Conservation (phyloP, 2,329 filamentous ascomycete genomes). For the Pseudogymnoascus sp. region DNA sequence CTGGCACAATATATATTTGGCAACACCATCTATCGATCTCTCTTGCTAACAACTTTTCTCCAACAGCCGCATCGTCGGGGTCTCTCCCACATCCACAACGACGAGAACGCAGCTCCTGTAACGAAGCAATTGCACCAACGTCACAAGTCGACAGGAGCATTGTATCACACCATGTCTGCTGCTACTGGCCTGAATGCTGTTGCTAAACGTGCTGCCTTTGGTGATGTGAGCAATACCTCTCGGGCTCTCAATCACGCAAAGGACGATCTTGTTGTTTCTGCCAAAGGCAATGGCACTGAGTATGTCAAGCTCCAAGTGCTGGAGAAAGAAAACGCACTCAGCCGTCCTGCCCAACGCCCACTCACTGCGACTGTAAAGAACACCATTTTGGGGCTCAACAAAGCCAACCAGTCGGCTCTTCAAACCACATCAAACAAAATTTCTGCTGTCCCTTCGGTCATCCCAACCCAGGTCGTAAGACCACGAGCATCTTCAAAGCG, state of each 20-base stretch:
- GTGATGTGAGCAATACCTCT: conserved; percentile 69
- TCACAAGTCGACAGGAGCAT: conserved; percentile 70
- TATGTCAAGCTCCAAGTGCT: conserved; percentile 26
- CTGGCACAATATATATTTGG: conserved; percentile 7
- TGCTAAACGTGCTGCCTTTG: conserved; percentile 73
- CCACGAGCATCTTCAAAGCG: conserved; percentile 42
- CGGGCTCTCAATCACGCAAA: conserved; percentile 37
- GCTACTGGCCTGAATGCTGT: conserved; percentile 54
- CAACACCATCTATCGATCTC: background rate
- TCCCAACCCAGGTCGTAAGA: conserved; percentile 20
- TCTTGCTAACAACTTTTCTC: conserved; percentile 27
- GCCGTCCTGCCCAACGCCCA: conserved; percentile 59
- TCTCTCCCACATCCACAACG: conserved; percentile 53
- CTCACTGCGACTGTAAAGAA: conserved; percentile 28
- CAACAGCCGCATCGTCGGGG: conserved; percentile 62
- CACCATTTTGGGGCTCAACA: conserved; percentile 14
- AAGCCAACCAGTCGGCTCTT: background rate
- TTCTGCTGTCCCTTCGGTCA: conserved; percentile 16
- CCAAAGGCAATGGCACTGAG: conserved; percentile 35
- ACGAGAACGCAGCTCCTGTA: conserved; percentile 61
- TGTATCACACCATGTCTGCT: conserved; percentile 46
- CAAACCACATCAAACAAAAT: conserved; percentile 14
- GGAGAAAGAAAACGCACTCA: conserved; percentile 40
- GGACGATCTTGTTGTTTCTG: conserved; percentile 49
- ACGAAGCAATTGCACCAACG: conserved; percentile 66